Conservation (phyloP, 495 filamentous ascomycete species). For the Letharia columbiana region DNA sequence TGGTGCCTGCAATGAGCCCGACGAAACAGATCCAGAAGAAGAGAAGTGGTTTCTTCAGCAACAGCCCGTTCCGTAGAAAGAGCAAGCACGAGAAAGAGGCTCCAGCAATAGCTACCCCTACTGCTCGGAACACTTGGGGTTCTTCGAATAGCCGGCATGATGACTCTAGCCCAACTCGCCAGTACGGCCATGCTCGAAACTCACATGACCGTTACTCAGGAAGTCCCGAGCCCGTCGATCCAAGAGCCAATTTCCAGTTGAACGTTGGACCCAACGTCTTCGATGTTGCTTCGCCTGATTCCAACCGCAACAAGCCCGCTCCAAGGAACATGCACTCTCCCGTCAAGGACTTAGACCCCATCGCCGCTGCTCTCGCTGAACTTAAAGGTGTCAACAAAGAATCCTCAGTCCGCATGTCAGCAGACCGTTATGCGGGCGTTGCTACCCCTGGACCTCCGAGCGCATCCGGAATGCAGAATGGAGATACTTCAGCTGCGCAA, state of each 20-base stretch:
- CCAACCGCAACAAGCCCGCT: constrained; percentile 31
- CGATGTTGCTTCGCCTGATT: constrained; percentile 80
- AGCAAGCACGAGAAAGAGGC: constrained; percentile 76
- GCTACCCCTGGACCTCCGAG: constrained; percentile 65
- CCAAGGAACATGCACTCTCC: constrained; percentile 24
- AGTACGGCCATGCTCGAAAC: constrained; percentile 19
- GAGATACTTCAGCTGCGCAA: constrained; percentile 40
- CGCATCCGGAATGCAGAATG: constrained; percentile 44
- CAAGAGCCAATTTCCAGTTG: constrained; percentile 86
- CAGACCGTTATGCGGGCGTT: constrained; percentile 88
- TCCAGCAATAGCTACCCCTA: constrained; percentile 23
- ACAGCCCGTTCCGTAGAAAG: constrained; percentile 91
- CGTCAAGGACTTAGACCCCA: constrained; percentile 63
- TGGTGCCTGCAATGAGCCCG: constrained; percentile 37
- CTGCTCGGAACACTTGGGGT: constrained; percentile 35
- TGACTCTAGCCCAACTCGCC: constrained; percentile 30
- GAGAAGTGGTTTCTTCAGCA: constrained; percentile 89
- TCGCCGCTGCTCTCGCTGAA: constrained; percentile 85
- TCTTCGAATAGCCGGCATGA: constrained; percentile 28
- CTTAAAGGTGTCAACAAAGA: constrained; percentile 80
- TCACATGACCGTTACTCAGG: constrained; percentile 32
- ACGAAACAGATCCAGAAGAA: constrained; percentile 71
- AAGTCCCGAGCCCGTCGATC: constrained; percentile 89
- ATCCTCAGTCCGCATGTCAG: constrained; percentile 69
- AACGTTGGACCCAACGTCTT: constrained; percentile 97